Conservation (phyloP, 352 stramenopile species). For the Poterioochromonas sp. region DNA sequence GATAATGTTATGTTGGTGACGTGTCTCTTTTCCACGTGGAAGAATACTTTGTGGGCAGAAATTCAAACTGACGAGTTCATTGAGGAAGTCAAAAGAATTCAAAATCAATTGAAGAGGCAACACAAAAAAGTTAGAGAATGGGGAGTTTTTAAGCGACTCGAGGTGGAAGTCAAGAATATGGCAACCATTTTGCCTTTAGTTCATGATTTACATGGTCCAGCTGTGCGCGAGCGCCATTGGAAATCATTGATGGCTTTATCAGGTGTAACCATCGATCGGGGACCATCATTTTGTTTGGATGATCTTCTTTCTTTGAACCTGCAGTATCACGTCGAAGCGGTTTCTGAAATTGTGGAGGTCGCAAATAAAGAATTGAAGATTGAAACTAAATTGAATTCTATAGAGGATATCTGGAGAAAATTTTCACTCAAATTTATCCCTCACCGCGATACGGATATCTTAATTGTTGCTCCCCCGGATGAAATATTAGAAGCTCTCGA, state of each 20-base stretch:
- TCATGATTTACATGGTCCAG: slow-evolving; percentile 89
- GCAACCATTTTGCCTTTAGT: slow-evolving; percentile 88
- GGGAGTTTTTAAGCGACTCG: slow-evolving; percentile 63
- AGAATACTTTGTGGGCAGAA: slow-evolving; percentile 63
- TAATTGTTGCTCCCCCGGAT: slow-evolving; percentile 87
- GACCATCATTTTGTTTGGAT: slow-evolving; percentile 87
- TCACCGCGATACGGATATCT: slow-evolving; percentile 63
- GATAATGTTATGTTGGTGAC: slow-evolving; percentile 67
- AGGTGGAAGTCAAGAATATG: slow-evolving; percentile 83
- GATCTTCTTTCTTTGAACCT: slow-evolving; percentile 83
- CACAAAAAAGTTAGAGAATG: slow-evolving; percentile 57
- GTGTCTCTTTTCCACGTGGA: slow-evolving; percentile 60
- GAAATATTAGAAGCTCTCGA: slow-evolving; percentile 92
- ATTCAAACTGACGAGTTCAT: slow-evolving; percentile 65
- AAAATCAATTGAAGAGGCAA: slow-evolving; percentile 48
- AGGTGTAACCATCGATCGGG: slow-evolving; percentile 76
- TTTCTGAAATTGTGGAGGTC: slow-evolving; percentile 94
- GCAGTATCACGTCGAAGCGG: slow-evolving; percentile 76
- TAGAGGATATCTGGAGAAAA: slow-evolving; percentile 77
- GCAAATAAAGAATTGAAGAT: slow-evolving; percentile 95
- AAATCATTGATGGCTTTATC: slow-evolving; percentile 88
- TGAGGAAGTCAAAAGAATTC: slow-evolving; percentile 60
- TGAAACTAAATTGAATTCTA: slow-evolving; percentile 81
- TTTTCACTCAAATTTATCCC: slow-evolving; percentile 85
- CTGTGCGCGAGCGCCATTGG: slow-evolving; percentile 89